Base-by-base conservation (phyloP, 306 rosid genomes). In the Biancaea sappan region DNA sequence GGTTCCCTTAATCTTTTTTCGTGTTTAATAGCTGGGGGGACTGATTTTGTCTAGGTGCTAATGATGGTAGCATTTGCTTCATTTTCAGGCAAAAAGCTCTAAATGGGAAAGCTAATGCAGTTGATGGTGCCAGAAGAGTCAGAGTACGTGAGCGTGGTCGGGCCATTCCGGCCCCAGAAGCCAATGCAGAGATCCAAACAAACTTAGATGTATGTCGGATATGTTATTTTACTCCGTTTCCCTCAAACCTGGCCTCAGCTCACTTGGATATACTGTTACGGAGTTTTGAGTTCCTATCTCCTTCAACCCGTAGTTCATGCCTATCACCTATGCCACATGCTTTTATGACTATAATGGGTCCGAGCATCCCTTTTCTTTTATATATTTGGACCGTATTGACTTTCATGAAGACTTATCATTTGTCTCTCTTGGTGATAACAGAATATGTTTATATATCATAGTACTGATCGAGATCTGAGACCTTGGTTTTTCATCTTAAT, bases 131-230 rank as follows among this genome's bases (percentile, higher is more conserved):
- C 16, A 88, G 73, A 81, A 92, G 82, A 80, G 90, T 80, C 26
- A 80, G 86, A 81, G 80, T 58, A 56, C 97, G 91, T 38, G 94
- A 92, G 19, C 88, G 86, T 18, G 84, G 87, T 61, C 87, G 86
- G 76, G 92, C 96, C 56, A 68, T 88, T 78, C 94, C 97, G 2
- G 92, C 90, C 71, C 97, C 97, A 19, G 96, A 89, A 85, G 93
- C 96, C 62, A 92, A 88, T 79, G 96, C 96, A 50, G 97, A 92
- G 79, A 84, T 74, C 65, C 97, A 88, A 77, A 76, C 86, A 51
- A 92, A 92, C 84, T 69, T 92, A 77, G 94, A 90, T 73, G 97
- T 92, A 88, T 38, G 92, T 67, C 31, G 14, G 53, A 75, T 74
- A 5, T 51, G 62, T 70, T 52, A 40, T 74, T 48, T 48, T 25